Conservation (phyloP, 768 basidiomycete species). For the Amanita fuliginea region DNA sequence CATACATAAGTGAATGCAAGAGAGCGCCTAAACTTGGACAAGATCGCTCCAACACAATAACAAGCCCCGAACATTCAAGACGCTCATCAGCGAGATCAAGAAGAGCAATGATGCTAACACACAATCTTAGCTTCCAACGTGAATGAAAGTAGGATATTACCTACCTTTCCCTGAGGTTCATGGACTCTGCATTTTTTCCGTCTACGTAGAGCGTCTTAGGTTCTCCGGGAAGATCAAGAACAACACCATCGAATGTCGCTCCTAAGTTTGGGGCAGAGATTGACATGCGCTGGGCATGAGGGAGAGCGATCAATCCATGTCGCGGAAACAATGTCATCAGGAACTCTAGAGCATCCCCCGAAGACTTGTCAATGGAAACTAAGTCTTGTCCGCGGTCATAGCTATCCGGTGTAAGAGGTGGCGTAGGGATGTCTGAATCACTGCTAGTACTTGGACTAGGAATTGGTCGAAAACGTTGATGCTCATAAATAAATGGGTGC, state of each 20-base stretch:
- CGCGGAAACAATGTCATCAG: slow-evolving; percentile 71
- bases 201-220: slow-evolving; percentile 77
- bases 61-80: slow-evolving; percentile 63
- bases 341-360: slow-evolving; percentile 65
- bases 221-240: slow-evolving; percentile 60
- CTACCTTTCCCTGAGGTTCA: slow-evolving; percentile 78
- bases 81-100: slow-evolving; percentile 84
- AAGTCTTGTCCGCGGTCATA: slow-evolving; percentile 25
- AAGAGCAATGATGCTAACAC: slow-evolving; percentile 65
- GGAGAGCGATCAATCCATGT: slow-evolving; percentile 53
- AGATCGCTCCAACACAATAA: slow-evolving; percentile 70
- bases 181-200: slow-evolving; percentile 69
- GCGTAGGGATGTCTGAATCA: slow-evolving; percentile 46
- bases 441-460: slow-evolving; percentile 27
- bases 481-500: not conserved
- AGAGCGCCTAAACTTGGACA: slow-evolving; percentile 62
- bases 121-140: slow-evolving; percentile 1
- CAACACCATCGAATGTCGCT: slow-evolving; percentile 64
- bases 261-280: slow-evolving; percentile 63
- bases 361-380: slow-evolving; percentile 21
- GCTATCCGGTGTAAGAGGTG: slow-evolving; percentile 72
- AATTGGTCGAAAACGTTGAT: slow-evolving; percentile 14
- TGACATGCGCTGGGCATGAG: slow-evolving; percentile 65
- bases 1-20: slow-evolving; percentile 87
- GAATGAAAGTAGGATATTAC: slow-evolving; percentile 3